Base-by-base conservation (phyloP, 192 early-diverging fungal genomes). In the Spizellomyces sp. region DNA sequence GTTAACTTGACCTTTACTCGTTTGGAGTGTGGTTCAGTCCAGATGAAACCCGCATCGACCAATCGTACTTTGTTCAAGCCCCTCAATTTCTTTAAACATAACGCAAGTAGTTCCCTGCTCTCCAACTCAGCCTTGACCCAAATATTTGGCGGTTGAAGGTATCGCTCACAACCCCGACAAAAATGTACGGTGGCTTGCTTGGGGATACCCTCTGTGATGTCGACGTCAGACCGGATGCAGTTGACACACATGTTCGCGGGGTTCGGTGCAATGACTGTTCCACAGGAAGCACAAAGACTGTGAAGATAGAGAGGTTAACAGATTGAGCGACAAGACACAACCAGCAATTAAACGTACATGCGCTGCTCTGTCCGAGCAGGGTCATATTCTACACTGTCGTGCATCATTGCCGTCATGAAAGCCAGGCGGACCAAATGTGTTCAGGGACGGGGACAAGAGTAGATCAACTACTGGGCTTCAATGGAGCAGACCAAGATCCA, bases 211-310 rank as follows among this genome's bases (percentile, higher is more conserved):
- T 99, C 97, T 9, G 96, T 98, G 74, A 99, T 98, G 75, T 99
- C 97, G 50, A 98, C 94, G 64, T 95, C 92, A 61, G 90, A 92
- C 55, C 95, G 92, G 77, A 99, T 96, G 82, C 97, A 99, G 87
- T 94, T 93, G 69, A 96, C 89, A 80, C 97, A 99, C 95, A 97
- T 95, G 84, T 96, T 97, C 50, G 97, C 94, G 42, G 95, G 92
- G 81, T 99, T 99, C 27, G 97, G 96, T 48, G 94, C 87, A 68
- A 96, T 96, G 6, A 92, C 88, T 8, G 91, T 91, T 69, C 96
- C 97, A 84, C 97, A 99, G 77, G 88, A 88, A 76, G 94, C 95
- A 80, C 93, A 95, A n/a, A 94, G 90, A 83, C 84, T 87, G 45
- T 41, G 6, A 61, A 14, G 14, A 61, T 14, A 41, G 36, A 6